phyloP scores from a whole-genome alignment of 768 basidiomycete species.

The Strobilomyces confusus region DNA sequence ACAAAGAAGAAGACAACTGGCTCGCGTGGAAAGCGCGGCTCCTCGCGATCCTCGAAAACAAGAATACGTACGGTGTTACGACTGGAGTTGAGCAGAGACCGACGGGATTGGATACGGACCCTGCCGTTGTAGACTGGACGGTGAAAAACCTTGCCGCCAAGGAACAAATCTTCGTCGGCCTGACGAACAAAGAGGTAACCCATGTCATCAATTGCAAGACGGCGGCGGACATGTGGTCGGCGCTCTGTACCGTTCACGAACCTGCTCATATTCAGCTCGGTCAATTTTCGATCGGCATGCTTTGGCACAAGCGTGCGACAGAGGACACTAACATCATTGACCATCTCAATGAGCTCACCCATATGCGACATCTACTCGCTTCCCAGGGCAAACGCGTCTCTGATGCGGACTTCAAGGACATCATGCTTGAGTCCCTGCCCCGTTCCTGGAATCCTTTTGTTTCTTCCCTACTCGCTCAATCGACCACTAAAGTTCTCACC shows the following conservation, averaged over 20 bases:
- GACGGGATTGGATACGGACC: not conserved
- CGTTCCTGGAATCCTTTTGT: not conserved
- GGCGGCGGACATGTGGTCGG: not conserved
- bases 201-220: not conserved
- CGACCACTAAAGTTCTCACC: not conserved
- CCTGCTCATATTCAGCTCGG: not conserved
- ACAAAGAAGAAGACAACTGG: not conserved
- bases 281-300: not conserved
- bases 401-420: not conserved
- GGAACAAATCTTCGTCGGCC: not conserved
- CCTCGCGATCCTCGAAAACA: not conserved
- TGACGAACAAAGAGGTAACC: not conserved
- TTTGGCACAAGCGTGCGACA: not conserved
- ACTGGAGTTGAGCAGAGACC: not conserved
- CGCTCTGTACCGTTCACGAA: not conserved
- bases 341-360: not conserved
- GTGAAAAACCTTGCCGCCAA: not conserved
- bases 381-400: not conserved
- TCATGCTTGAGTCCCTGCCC: not conserved
- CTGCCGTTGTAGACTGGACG: not conserved
- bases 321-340: not conserved
- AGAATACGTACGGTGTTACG: not conserved
- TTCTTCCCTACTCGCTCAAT: not conserved
- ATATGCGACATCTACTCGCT: not conserved
- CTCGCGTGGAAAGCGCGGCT: not conserved